Percentiles rank a stretch among this genome's conserved stretches.
Evolutionary conservation across 2,329 filamentous ascomycete species (phyloP).

Genomic region (Colletotrichum sp.): DNA sequence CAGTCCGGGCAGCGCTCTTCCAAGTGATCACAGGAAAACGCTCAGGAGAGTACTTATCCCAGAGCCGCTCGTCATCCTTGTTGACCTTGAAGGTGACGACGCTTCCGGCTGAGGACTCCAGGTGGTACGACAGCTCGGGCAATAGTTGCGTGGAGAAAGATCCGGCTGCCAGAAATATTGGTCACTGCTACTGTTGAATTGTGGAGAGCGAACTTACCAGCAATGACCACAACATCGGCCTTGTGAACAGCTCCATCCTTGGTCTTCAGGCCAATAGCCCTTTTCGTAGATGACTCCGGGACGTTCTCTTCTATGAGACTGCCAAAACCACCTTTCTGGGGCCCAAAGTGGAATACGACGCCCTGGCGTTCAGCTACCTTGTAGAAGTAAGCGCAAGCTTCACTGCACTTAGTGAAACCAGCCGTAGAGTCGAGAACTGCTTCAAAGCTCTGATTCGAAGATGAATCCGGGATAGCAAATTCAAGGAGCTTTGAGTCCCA

Average conservation of each 20-base stretch:
- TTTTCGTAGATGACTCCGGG: constrained; percentile 7
- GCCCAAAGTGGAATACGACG: constrained; percentile 29
- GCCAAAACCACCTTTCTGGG: constrained; percentile 26
- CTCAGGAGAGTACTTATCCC: constrained; percentile 37
- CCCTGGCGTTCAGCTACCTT: constrained; percentile 26
- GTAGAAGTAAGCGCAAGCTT: constrained; percentile 24
- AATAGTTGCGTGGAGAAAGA: constrained; percentile 34
- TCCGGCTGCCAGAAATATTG: constrained; percentile 24
- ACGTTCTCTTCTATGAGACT: constrained; percentile 23
- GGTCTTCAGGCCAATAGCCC: constrained; percentile 42
- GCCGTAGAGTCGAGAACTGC: constrained; percentile 27
- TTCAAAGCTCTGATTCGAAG: constrained; percentile 17
- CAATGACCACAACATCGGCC: constrained; percentile 40
- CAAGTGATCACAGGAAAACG: constrained; percentile 35
- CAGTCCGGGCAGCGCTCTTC: constrained; percentile 31
- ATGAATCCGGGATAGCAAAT: constrained; percentile 24
- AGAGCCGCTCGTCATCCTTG: constrained; percentile 25
- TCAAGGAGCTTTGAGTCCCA: constrained; percentile 27
- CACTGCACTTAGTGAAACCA: constrained; percentile 25
- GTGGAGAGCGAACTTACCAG: constrained; percentile 35
- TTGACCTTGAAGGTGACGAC: constrained; percentile 24
- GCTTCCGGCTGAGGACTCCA: constrained; percentile 26
- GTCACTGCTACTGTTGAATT: neutral
- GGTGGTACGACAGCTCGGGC: constrained; percentile 22
- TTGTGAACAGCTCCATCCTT: constrained; percentile 36